Evolutionary conservation across 805 yeast genomes (phyloP), one percentile per base, ranked within the genome.

Genomic region (Saturnispora zaruensis): DNA sequence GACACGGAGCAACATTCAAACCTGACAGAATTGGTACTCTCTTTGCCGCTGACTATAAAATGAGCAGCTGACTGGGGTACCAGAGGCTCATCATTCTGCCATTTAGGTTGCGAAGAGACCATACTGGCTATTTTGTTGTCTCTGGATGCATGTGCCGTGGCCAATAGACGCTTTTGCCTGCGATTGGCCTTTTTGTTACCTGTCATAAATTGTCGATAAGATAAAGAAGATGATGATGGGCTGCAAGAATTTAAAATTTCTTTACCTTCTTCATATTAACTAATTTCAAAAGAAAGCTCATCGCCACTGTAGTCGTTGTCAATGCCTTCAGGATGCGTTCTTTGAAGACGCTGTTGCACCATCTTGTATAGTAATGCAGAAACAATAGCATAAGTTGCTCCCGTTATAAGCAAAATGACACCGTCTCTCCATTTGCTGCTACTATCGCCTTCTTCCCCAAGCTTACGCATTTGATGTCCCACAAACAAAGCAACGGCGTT

Each of bases 401-500:
- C 70, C 0, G 96, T 80, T 4, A 84, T 53, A 0, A 78, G 3
- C 1, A 89, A 77, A 45, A 89, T 77, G 1, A 79, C 24, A 2
- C 84, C 48, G 61, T 88, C 91, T 7, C 84, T 68, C n/a, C 82
- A 41, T 58, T 76, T 76, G 2, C 82, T 69, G 1, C 72, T 59
- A 6, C 54, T 32, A 11, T 48, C 53, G 36, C 81, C 76, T 34
- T 76, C 75, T 48, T 78, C 78, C 2, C 93, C 91, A 46, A 90
- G 68, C 41, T 77, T 77, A 51, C 81, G 85, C 33, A 90, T 61
- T 51, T 87, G 81, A 46, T 79, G 74, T 5, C 97, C 97, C 33
- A 87, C 76, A 60, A 87, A 89, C 9, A 87, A 67, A 58, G 83
- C 86, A 46, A 87, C 69, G n/a, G 86, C 62, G 53, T 84, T 68